Percentiles rank a stretch among this genome's conserved stretches.
Conservation (phyloP, 2,329 filamentous ascomycete species). For the Xylariaceae sp. region DNA sequence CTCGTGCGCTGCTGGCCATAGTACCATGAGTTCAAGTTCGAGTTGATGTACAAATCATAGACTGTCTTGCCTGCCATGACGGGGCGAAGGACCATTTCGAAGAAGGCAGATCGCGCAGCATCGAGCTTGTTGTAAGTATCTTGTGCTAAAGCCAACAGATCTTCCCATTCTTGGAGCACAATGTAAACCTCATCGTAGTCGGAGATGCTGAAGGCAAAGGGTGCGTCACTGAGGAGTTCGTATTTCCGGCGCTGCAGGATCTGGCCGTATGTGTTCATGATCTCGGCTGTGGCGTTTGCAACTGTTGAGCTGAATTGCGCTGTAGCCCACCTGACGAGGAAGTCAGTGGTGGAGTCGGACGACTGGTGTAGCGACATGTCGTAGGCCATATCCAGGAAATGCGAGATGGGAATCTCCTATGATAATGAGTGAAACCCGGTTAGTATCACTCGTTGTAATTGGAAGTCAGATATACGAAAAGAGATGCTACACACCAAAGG, state of each 20-base stretch:
- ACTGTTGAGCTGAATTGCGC: not conserved
- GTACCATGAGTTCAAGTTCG: not conserved
- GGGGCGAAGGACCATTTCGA: conserved; percentile 54
- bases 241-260: not conserved
- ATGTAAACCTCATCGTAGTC: conserved; percentile 4
- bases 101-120: not conserved
- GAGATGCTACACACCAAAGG: conserved; percentile 34
- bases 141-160: not conserved
- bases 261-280: not conserved
- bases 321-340: not conserved
- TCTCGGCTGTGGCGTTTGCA: not conserved
- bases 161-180: not conserved
- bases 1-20: not conserved
- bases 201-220: conserved; percentile 38
- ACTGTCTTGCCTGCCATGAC: not conserved
- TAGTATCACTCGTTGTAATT: conserved; percentile 47
- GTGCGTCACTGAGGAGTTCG: not conserved
- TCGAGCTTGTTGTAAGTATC: not conserved
- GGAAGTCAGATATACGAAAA: conserved; percentile 27
- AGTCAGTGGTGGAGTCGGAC: not conserved
- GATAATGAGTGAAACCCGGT: conserved; percentile 35
- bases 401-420: conserved; percentile 23
- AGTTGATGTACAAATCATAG: not conserved
- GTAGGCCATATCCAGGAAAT: conserved; percentile 31
- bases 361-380: not conserved